Conservation (phyloP, 345 rosid genomes). For the Eucalyptus curtisii region DNA sequence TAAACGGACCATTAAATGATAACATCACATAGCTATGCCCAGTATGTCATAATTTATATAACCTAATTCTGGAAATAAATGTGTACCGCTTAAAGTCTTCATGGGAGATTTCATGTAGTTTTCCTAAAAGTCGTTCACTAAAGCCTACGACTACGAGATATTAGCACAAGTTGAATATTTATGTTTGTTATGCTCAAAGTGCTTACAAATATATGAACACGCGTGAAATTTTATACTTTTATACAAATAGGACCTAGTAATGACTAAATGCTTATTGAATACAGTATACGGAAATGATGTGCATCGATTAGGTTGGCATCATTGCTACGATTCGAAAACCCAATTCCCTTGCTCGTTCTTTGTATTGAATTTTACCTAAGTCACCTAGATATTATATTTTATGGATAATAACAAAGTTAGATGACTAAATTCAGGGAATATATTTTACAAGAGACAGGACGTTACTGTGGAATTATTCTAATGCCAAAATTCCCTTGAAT, state of each 20-base stretch:
- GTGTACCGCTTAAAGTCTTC: neutral
- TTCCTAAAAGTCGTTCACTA: no score
- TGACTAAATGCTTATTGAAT: neutral
- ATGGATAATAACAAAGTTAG: neutral
- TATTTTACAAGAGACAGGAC: neutral
- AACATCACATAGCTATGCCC: neutral
- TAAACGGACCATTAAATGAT: neutral
- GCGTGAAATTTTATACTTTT: neutral
- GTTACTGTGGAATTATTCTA: neutral
- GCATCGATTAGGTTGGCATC: neutral
- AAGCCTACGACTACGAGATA: no score
- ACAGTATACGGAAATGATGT: rapidly evolving
- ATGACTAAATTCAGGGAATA: neutral
- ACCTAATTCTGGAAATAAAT: neutral
- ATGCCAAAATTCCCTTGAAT: neutral
- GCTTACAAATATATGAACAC: neutral
- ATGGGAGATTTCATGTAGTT: neutral
- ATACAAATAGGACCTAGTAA: rapidly evolving
- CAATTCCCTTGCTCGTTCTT: rapidly evolving
- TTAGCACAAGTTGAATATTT: no score
- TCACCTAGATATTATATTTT: no score
- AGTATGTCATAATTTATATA: neutral
- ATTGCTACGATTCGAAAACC: rapidly evolving
- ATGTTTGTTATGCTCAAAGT: neutral
- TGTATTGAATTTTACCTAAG: neutral